Conservation (phyloP, 2,329 filamentous ascomycete species). For the Diaporthe ampelina region DNA sequence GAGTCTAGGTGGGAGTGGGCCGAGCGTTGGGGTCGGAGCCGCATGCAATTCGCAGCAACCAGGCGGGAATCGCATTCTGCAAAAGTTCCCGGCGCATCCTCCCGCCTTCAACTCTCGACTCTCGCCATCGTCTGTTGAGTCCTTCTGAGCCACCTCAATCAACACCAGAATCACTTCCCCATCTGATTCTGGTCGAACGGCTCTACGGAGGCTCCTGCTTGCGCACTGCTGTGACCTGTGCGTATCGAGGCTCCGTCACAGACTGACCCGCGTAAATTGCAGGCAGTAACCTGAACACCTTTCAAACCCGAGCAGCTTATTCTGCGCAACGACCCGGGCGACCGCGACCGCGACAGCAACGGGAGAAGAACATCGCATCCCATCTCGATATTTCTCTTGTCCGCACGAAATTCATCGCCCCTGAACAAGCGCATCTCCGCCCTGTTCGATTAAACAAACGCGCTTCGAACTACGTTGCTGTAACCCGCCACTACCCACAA, state of each 20-base stretch:
- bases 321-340: background rate
- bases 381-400: background rate
- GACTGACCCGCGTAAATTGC: slow-evolving; percentile 33
- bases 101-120: slow-evolving; percentile 4
- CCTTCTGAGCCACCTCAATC: background rate
- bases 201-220: background rate
- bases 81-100: slow-evolving; percentile 29
- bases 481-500: background rate
- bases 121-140: slow-evolving; percentile 32
- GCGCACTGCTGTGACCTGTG: slow-evolving; percentile 12
- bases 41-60: slow-evolving; percentile 19
- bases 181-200: background rate
- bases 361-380: background rate
- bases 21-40: slow-evolving; percentile 16
- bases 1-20: background rate
- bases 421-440: background rate
- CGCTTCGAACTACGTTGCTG: background rate
- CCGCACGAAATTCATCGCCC: background rate
- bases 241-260: background rate
- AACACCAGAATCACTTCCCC: background rate
- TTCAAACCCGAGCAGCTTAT: background rate
- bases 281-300: slow-evolving; percentile 27
- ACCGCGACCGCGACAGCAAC: background rate
- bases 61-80: slow-evolving; percentile 35
- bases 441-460: background rate